A percentile compares a stretch with the other conserved stretches of the same genome.
Conservation (phyloP, 2,329 filamentous ascomycete genomes). For the Aspergillus sergii region DNA sequence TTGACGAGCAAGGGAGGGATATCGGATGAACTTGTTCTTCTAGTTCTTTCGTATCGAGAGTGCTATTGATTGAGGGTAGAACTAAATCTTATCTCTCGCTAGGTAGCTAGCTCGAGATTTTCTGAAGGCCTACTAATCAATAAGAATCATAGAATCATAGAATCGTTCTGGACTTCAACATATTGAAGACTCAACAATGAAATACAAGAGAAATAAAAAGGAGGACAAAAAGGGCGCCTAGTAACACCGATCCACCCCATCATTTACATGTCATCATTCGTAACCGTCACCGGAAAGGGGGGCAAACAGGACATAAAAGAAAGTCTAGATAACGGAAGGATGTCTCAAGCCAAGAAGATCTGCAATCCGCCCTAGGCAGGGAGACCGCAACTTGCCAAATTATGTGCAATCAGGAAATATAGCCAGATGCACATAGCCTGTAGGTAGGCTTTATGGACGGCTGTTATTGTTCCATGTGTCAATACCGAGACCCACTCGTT, state of each 20-base stretch:
- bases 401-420: not conserved
- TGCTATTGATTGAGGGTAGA: not conserved
- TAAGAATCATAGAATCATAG: not conserved
- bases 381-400: not conserved
- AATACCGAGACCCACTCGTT: conserved; percentile 60
- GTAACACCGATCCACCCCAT: not conserved
- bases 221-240: not conserved
- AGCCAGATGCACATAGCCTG: conserved; percentile 20
- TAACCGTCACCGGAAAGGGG: conserved; percentile 10
- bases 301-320: conserved; percentile 4
- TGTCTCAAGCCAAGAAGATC: not conserved
- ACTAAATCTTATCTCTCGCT: not conserved
- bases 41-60: not conserved
- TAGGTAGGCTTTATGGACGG: conserved; percentile 32
- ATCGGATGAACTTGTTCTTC: not conserved
- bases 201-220: not conserved
- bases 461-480: conserved; percentile 39
- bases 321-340: conserved; percentile 16
- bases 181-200: not conserved
- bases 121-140: not conserved
- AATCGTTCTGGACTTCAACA: not conserved
- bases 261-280: conserved; percentile 25
- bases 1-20: not conserved
- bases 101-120: not conserved
- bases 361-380: not conserved